A percentile compares a stretch with the other conserved stretches of the same genome.
Conservation (phyloP, 225 moss, liverwort and hornwort genomes). For the Sphagnum tenellum region DNA sequence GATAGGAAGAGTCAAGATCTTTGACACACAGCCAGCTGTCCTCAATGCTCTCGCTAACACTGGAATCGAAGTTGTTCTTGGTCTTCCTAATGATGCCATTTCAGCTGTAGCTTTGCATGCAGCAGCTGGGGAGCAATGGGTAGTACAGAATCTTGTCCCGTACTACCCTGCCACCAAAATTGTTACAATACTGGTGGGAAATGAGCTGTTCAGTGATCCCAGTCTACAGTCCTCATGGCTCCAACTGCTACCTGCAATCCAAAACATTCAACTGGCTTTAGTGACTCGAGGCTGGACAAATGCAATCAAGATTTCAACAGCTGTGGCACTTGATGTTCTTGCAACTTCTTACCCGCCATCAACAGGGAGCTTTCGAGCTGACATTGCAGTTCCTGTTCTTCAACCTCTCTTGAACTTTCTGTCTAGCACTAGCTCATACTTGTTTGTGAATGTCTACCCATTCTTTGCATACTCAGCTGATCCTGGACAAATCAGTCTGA, state of each 20-base stretch:
- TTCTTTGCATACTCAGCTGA: conserved; percentile 25
- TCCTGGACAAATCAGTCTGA: conserved; percentile 30
- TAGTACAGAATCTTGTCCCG: conserved; percentile 24
- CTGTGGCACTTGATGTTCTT: conserved; percentile 37
- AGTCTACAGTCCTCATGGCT: conserved; percentile 23
- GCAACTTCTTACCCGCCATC: conserved; percentile 36
- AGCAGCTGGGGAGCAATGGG: conserved; percentile 36
- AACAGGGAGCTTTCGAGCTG: conserved; percentile 22
- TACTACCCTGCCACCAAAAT: conserved; percentile 43
- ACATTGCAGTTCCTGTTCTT: conserved; percentile 28
- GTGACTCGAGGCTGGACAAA: conserved; percentile 21
- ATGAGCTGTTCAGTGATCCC: conserved; percentile 34
- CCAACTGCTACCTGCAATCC: conserved; percentile 28
- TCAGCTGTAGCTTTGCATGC: conserved; percentile 23
- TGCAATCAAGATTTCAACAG: conserved; percentile 31
- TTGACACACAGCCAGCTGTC: conserved; percentile 22
- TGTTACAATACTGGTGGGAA: conserved; percentile 32
- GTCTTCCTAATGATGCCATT: conserved; percentile 34
- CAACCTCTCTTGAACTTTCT: conserved; percentile 38
- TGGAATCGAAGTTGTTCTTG: conserved; percentile 41
- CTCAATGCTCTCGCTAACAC: conserved; percentile 49
- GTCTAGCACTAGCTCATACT: conserved; percentile 28
- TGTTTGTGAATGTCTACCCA: conserved; percentile 43
- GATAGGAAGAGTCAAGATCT: conserved; percentile 42
- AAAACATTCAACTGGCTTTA: conserved; percentile 31